phyloP scores from a whole-genome alignment of 768 basidiomycete genomes.

The Crassisporium funariophilum region DNA sequence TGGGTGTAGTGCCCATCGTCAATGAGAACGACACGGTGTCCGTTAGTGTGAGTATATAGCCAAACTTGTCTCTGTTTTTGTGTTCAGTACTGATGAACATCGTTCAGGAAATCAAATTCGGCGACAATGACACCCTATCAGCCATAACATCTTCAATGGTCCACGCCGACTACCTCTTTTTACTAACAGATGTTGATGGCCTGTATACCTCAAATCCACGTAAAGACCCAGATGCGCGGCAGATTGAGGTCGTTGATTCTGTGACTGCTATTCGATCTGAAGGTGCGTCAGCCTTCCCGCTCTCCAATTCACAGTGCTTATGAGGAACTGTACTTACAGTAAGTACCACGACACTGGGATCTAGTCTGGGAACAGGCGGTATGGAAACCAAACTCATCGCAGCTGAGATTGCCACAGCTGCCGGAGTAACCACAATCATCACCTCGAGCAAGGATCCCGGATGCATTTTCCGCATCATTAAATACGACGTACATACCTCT shows the following conservation, averaged over 20 bases:
- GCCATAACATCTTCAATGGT: slow-evolving; percentile 98
- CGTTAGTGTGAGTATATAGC: slow-evolving; percentile 73
- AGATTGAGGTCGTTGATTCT: slow-evolving; percentile 82
- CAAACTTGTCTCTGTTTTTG: not conserved
- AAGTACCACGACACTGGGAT: slow-evolving; percentile 90
- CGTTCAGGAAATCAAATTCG: slow-evolving; percentile 96
- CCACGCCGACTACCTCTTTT: slow-evolving; percentile 95
- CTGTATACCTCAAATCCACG: slow-evolving; percentile 95
- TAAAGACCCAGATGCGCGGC: slow-evolving; percentile 80
- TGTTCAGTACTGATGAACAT: not conserved
- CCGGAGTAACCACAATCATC: slow-evolving; percentile 92
- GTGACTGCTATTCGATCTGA: slow-evolving; percentile 77
- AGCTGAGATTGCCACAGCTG: slow-evolving; percentile 94
- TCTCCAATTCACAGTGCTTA: not conserved
- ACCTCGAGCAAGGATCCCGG: slow-evolving; percentile 79
- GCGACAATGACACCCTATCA: slow-evolving; percentile 97
- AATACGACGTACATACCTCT: slow-evolving; percentile 57
- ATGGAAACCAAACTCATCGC: slow-evolving; percentile 99
- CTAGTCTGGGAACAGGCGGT: slow-evolving; percentile 93
- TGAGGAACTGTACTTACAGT: slow-evolving; percentile 48
- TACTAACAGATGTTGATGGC: slow-evolving; percentile 95
- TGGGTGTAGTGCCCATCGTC: slow-evolving; percentile 97
- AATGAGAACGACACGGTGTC: slow-evolving; percentile 99
- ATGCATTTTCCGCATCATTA: slow-evolving; percentile 79
- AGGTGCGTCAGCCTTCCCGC: slow-evolving; percentile 49